Base-by-base conservation (phyloP, 129 eudicot genomes). In the Logfia minima region DNA sequence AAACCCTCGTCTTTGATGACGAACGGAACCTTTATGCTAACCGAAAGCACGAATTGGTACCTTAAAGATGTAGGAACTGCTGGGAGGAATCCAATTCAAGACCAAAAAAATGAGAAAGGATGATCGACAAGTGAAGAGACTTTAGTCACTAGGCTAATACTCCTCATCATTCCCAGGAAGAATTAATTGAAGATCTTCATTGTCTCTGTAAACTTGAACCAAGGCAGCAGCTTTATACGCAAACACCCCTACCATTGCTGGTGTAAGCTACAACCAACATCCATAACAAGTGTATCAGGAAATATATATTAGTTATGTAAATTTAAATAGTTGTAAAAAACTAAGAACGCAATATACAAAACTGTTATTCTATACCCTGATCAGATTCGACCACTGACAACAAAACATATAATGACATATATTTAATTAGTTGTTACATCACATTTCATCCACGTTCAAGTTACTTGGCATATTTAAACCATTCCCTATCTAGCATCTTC, bases 191-290 rank as follows among this genome's bases (percentile, higher is more conserved):
- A 92, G 90, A 83, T 92, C 96, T 80, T 88, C 92, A 68, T 94
- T 94, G 86, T 94, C 98, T 76, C 98, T 84, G 73, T 94, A 94
- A 37, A 94, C 96, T 91, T 94, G 97, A 80, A 94, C 93, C 70
- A 94, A 86, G 9, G 97, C 97, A 59, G 97, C 98, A 39, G 97
- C 98, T 84, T 94, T 94, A 75, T 94, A 94, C 0, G 97, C 98
- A 85, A 94, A 94, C 75, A 94, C 66, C 51, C 98, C 98, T 11
- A 94, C 82, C 97, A 94, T 91, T 56, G 89, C 98, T 51, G 98
- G 98, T 58, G 85, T 75, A 72, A 94, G 91, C 98, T 94, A 86
- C 52, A 62, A 64, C 8, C 6, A 80, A 66, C 48, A 68, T 35
- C 63, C 37, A 75, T 18, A 56, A 63, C 41, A 28, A 29, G 61